These are phyloP conservation scores for Microsporum ferrugineum DNA, from an alignment of 2,329 filamentous ascomycete species.

Conservation along the genomic window DNA sequence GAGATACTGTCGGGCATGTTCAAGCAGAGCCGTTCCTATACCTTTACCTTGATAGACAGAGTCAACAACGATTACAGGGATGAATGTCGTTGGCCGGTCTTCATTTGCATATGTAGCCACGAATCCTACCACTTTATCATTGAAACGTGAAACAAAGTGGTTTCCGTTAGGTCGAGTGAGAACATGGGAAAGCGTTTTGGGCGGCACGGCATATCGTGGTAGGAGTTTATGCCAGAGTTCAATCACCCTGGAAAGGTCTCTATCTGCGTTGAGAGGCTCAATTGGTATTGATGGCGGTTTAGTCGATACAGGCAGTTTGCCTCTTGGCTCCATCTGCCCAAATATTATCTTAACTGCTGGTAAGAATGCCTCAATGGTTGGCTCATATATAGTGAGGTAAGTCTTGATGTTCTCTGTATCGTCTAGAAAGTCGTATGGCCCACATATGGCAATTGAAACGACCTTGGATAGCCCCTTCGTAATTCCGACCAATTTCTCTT, in stretches of 20 bases:
- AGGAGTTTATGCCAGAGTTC: slow-evolving; percentile 11
- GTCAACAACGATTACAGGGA: slow-evolving; percentile 17
- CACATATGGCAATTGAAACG: slow-evolving; percentile 33
- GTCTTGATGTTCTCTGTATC: slow-evolving; percentile 25
- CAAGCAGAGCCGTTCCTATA: slow-evolving; percentile 15
- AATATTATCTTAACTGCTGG: slow-evolving; percentile 33
- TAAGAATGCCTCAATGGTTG: slow-evolving; percentile 33
- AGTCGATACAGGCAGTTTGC: slow-evolving; percentile 27
- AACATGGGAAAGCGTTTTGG: slow-evolving; percentile 5
- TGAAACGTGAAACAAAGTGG: slow-evolving; percentile 7
- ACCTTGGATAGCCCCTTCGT: slow-evolving; percentile 23
- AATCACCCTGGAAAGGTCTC: slow-evolving; percentile 5
- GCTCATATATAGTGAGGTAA: slow-evolving; percentile 37
- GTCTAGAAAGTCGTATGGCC: slow-evolving; percentile 36
- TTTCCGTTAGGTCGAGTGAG: slow-evolving; percentile 9
- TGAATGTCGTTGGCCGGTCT: slow-evolving; percentile 12
- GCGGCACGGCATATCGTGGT: slow-evolving; percentile 11
- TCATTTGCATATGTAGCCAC: slow-evolving; percentile 12
- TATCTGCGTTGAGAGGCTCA: slow-evolving; percentile 4
- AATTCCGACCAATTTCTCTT: slow-evolving; percentile 26
- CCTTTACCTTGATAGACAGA: slow-evolving; percentile 18
- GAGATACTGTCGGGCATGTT: slow-evolving; percentile 9
- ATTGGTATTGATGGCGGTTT: slow-evolving; percentile 4
- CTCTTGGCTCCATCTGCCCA: slow-evolving; percentile 21
- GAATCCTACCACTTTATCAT: slow-evolving; percentile 8